Evolutionary conservation across 176 grass and related monocot species (phyloP).

Genomic region (Eleusine indica): DNA sequence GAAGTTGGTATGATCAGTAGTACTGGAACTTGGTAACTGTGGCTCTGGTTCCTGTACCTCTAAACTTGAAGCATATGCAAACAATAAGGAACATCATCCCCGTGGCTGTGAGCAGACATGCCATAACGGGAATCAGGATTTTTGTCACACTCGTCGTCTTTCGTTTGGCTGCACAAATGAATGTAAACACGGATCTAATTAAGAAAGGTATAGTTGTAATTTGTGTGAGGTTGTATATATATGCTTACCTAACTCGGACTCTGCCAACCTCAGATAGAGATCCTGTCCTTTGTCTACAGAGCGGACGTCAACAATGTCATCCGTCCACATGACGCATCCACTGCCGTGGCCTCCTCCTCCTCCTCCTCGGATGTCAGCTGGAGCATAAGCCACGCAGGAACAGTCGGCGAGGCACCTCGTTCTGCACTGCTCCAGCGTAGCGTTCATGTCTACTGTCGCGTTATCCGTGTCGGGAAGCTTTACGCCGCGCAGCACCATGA

Average conservation of each 20-base stretch:
- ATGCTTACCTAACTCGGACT: conserved; percentile 23
- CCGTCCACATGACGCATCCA: conserved; percentile 33
- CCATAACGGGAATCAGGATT: conserved; percentile 13
- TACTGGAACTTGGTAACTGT: not conserved
- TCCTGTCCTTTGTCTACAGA: conserved; percentile 26
- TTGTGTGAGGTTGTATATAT: not conserved
- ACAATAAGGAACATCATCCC: not conserved
- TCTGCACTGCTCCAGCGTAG: conserved; percentile 31
- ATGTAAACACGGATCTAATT: too few species aligned
- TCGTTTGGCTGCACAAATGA: too few species aligned
- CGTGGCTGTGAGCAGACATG: not conserved
- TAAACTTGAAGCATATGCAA: conserved; percentile 12
- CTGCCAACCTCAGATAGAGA: conserved; percentile 35
- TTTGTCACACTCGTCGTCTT: not conserved
- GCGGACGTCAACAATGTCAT: conserved; percentile 20
- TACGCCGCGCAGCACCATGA: conserved; percentile 28
- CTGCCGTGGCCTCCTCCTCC: not conserved
- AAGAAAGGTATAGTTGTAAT: too few species aligned
- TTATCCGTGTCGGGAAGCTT: conserved; percentile 50
- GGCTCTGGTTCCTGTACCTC: conserved; percentile 22
- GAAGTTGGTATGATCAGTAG: not conserved
- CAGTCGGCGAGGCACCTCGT: conserved; percentile 52
- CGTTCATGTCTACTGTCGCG: conserved; percentile 13
- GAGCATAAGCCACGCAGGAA: conserved; percentile 68
- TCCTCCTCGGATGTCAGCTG: conserved; percentile 3